phyloP scores from a whole-genome alignment of 129 eudicot genomes.

The Artemisia tridentata region DNA sequence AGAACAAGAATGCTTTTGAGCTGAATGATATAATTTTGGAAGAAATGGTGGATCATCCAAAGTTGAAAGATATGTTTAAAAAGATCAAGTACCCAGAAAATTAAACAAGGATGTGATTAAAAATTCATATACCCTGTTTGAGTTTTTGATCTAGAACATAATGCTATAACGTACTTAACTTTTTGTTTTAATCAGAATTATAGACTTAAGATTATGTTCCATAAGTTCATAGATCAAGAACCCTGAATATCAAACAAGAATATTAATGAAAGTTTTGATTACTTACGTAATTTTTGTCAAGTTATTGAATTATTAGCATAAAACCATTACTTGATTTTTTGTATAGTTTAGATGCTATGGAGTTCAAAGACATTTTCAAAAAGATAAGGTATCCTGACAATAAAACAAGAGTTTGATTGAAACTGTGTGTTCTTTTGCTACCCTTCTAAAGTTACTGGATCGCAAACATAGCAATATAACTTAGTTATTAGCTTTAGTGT shows the following conservation, averaged over 20 bases:
- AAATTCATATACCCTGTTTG: neutral
- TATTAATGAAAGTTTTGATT: too few species aligned
- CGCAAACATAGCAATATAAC: too few species aligned
- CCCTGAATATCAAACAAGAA: too few species aligned
- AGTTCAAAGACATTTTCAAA: constrained; percentile 36
- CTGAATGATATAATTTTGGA: constrained; percentile 41
- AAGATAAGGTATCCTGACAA: constrained; percentile 46
- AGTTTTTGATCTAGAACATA: constrained; percentile 17
- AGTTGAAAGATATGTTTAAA: constrained; percentile 36
- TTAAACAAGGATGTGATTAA: constrained; percentile 22
- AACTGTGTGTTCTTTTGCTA: neutral
- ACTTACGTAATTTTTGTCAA: too few species aligned
- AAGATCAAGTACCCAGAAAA: constrained; percentile 44
- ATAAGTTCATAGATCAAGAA: too few species aligned
- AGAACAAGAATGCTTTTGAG: constrained; percentile 12
- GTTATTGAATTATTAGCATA: too few species aligned
- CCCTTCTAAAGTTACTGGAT: too few species aligned
- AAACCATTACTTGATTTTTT: too few species aligned
- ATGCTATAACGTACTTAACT: too few species aligned
- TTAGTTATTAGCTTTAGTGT: too few species aligned
- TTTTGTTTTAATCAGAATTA: neutral
- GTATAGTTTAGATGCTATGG: too few species aligned
- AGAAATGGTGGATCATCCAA: constrained; percentile 40
- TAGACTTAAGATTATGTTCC: too few species aligned
- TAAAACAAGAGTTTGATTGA: constrained; percentile 22